phyloP scores from a whole-genome alignment of 2,329 filamentous ascomycete species.

The Aspergillus hortae region DNA sequence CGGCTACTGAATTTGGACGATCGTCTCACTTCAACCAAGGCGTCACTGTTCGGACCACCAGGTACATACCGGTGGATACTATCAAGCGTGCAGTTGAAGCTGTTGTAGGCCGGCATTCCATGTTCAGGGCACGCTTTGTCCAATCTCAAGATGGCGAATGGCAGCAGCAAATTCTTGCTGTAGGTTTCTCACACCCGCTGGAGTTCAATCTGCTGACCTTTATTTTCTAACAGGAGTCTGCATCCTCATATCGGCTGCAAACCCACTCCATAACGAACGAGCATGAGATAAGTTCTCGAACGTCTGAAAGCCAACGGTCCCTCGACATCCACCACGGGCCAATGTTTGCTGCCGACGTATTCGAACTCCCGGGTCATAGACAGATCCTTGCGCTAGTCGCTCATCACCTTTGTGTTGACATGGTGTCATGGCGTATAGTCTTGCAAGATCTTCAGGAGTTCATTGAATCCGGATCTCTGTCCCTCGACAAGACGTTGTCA shows the following conservation, averaged over 20 bases:
- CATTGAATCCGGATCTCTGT: slow-evolving; percentile 29
- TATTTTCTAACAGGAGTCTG: slow-evolving; percentile 20
- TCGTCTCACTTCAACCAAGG: slow-evolving; percentile 32
- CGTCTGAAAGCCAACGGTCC: slow-evolving; percentile 29
- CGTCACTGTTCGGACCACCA: slow-evolving; percentile 30
- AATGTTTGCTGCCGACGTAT: slow-evolving; percentile 18
- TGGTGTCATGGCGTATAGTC: slow-evolving; percentile 31
- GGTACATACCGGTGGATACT: slow-evolving; percentile 18
- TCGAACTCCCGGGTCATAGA: slow-evolving; percentile 6
- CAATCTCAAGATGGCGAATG: slow-evolving; percentile 19
- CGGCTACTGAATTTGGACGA: slow-evolving; percentile 18
- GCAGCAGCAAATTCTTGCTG: slow-evolving; percentile 25
- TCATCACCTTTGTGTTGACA: slow-evolving; percentile 20
- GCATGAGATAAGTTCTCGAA: slow-evolving; percentile 22
- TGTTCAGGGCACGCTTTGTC: slow-evolving; percentile 32
- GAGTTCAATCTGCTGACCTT: slow-evolving; percentile 9
- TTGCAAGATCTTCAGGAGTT: slow-evolving; percentile 35
- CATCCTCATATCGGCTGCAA: slow-evolving; percentile 31
- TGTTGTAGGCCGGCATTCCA: slow-evolving; percentile 31
- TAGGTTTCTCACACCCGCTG: slow-evolving; percentile 7
- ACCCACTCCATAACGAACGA: slow-evolving; percentile 21
- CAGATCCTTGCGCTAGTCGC: slow-evolving; percentile 18
- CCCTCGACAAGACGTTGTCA: slow-evolving; percentile 32
- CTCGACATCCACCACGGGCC: slow-evolving; percentile 31
- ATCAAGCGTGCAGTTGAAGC: slow-evolving; percentile 26